Evolutionary conservation across 768 basidiomycete species (phyloP).

Genomic region (Dentipellis sp.): DNA sequence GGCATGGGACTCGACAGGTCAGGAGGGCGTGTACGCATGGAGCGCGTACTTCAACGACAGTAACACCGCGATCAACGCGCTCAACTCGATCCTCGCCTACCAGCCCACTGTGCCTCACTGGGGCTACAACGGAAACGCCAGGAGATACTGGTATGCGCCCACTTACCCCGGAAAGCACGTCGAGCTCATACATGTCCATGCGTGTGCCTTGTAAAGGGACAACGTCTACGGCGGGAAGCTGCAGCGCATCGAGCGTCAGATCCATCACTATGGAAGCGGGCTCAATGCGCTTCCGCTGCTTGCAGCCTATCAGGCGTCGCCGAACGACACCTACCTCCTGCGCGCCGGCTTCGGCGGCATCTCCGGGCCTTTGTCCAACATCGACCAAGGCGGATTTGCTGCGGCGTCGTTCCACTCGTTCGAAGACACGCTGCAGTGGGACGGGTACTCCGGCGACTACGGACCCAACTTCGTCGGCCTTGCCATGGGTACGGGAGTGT

Average conservation of each 20-base stretch:
- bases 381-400: constrained; percentile 49
- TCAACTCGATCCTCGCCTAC: constrained; percentile 49
- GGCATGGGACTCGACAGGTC: constrained; percentile 47
- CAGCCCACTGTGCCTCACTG: constrained; percentile 50
- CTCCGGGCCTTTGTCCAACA: constrained; percentile 44
- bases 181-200: background rate
- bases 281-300: constrained; percentile 48
- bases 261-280: constrained; percentile 51
- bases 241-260: constrained; percentile 44
- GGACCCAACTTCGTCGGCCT: constrained; percentile 52
- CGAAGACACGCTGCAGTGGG: constrained; percentile 46
- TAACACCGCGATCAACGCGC: constrained; percentile 37
- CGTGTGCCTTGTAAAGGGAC: constrained; percentile 31
- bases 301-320: constrained; percentile 35
- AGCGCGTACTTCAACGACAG: constrained; percentile 44
- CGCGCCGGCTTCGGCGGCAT: constrained; percentile 44
- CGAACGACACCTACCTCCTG: constrained; percentile 40
- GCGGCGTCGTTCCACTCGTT: constrained; percentile 54
- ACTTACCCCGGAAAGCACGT: background rate
- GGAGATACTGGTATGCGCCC: constrained; percentile 41
- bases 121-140: constrained; percentile 53
- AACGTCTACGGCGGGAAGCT: constrained; percentile 36
- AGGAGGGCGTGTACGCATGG: constrained; percentile 50
- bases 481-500: constrained; percentile 34
- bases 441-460: constrained; percentile 51